Evolutionary conservation across 805 yeast genomes (phyloP).

Genomic region (Candida ulmi): DNA sequence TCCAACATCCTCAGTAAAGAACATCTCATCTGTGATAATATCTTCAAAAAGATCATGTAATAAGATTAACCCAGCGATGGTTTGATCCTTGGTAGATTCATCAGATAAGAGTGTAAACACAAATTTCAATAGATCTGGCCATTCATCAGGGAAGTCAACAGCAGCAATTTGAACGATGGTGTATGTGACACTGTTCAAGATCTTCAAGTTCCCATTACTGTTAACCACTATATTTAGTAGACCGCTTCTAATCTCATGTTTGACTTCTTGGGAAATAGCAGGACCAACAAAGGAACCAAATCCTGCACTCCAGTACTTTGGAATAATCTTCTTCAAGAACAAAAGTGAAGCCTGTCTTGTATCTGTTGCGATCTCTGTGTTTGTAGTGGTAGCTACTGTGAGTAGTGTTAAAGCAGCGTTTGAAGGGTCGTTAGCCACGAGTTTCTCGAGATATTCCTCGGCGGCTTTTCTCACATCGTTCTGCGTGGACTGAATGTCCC

Average conservation of each 20-base stretch:
- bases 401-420: constrained; percentile 37
- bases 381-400: constrained; percentile 30
- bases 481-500: constrained; percentile 9
- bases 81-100: constrained; percentile 5
- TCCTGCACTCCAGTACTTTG: constrained; percentile 78
- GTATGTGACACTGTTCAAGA: constrained; percentile 63
- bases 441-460: constrained; percentile 41
- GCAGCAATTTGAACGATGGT: constrained; percentile 81
- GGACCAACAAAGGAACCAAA: constrained; percentile 71
- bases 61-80: constrained; percentile 30
- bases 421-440: constrained; percentile 46
- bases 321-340: constrained; percentile 62
- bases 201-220: constrained; percentile 44
- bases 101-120: constrained; percentile 35
- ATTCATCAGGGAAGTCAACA: constrained; percentile 91
- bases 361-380: constrained; percentile 22
- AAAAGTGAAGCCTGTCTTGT: constrained; percentile 60
- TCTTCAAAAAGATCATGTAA: constrained; percentile 81
- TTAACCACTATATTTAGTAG: constrained; percentile 43
- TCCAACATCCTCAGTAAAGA: constrained; percentile 73
- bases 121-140: constrained; percentile 66
- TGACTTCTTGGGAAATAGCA: constrained; percentile 48
- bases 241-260: constrained; percentile 41
- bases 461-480: constrained; percentile 45
- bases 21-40: constrained; percentile 78